Base-by-base conservation (phyloP, 75 land plant species). In the Selaginella moellendorffii region DNA sequence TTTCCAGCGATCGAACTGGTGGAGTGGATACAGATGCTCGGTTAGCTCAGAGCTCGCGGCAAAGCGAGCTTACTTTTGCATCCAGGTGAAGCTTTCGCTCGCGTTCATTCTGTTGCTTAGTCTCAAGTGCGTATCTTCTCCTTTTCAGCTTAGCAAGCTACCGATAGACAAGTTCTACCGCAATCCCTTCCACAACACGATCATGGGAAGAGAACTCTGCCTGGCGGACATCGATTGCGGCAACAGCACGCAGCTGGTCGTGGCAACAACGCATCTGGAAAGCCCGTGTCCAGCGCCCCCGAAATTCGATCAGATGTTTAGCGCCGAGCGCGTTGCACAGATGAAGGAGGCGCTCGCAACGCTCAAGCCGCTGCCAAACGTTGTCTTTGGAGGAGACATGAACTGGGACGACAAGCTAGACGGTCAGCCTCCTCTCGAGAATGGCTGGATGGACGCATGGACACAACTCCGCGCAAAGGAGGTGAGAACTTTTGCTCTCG, bases 121-220 rank as follows among this genome's bases (percentile, higher is more conserved):
- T n/a, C n/a, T n/a, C n/a, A n/a, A n/a, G 30, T 23, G 17, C 52
- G 24, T 52, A 31, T 67, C 1, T 1, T 12, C 36, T 28, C 24
- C 10, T 22, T 69, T 75, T 52, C 80, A 88, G 90, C 54, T 93
- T 64, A 83, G 89, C 68, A 93, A 72, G 31, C 62, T 83, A 51
- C 83, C 86, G 1, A 78, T 83, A 1, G 72, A 67, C 65, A 29
- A 65, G 24, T 93, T 85, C 69, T 69, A 66, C 52, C 62, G 79
- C 63, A 78, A 62, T 23, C 85, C 86, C 2, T 92, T 82, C 18
- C 25, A 59, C 30, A 85, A 88, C 62, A 81, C 96, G 22, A 63
- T 77, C 0, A 93, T 93, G 98, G 90, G 90, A 27, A 79, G 98
- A 62, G 90, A 93, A 52, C 83, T 93, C 23, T 80, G 87, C 58